Base-by-base conservation (phyloP, 2,329 filamentous ascomycete genomes). In the Neoscytalidium dimidiatum region DNA sequence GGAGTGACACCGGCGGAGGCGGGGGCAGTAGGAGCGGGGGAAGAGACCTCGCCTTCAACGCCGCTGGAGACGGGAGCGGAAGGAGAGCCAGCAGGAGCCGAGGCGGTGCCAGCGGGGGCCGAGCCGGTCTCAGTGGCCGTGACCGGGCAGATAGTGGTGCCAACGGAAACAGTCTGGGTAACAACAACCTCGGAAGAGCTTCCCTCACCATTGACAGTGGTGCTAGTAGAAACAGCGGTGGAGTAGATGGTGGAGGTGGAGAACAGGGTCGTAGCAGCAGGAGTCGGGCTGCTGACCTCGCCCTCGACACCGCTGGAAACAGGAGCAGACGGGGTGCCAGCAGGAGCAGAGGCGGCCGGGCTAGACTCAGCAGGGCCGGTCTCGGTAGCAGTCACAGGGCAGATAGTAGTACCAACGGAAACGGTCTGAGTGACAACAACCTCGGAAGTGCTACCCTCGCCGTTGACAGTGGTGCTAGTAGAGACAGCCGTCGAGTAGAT, bases 351-450 rank as follows among this genome's bases (percentile, higher is more conserved):
- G 7, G n/a, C 23, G 23, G 56, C 52, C 41, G 43, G 38, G 28
- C n/a, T 38, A 11, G 51, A 58, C 5, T 2, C 26, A 21, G n/a
- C 51, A 44, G 48, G 33, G n/a, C n/a, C n/a, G 5, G 61, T 63
- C 61, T 63, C 17, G 4, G 61, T 63, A 17, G 60, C 61, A 13
- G 61, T 53, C 35, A 66, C 31, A 21, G 62, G 60, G 56, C 64
- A 38, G 43, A 33, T 51, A 21, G 58, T 62, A 17, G 58, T 62
- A 85, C 85, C 73, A 87, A 83, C 33, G 79, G 58, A 49, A 7
- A 62, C 29, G 31, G 58, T 62, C 58, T 62, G 58, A 11, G 58
- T 62, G 7, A 64, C 61, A 43, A 49, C 33, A 13, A 62, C 60
- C 23, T 65, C 38, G 31, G 60, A 64, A 52, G 68, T 67, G 51